These are phyloP conservation scores for Ailanthus altissimus DNA, from an alignment of 345 rosid species.

Conservation along the genomic window DNA sequence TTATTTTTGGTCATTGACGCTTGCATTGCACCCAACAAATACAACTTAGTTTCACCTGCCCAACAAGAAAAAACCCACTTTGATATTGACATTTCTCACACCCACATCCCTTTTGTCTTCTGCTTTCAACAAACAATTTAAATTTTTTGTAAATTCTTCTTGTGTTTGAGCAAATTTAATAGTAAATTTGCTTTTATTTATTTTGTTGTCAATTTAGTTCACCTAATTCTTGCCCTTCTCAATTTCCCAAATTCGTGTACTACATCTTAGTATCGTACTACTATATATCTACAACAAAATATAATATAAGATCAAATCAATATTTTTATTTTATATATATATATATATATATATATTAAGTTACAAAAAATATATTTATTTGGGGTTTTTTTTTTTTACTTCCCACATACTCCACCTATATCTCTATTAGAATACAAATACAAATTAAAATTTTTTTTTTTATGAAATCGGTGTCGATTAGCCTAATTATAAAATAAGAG, in stretches of 20 bases:
- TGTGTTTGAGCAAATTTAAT: background rate
- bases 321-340: background rate
- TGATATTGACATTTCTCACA: background rate
- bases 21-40: background rate
- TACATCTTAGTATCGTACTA: background rate
- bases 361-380: too few species aligned
- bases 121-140: background rate
- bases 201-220: background rate
- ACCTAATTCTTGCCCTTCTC: constrained; percentile 11
- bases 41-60: background rate
- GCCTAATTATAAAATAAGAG: too few species aligned
- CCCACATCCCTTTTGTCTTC: background rate
- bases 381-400: too few species aligned
- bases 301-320: background rate
- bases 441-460: too few species aligned
- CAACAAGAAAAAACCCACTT: background rate
- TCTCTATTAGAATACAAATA: too few species aligned
- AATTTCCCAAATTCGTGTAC: background rate
- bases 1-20: background rate
- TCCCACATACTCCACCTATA: too few species aligned
- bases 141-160: background rate
- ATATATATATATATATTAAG: background rate
- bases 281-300: background rate
- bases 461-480: too few species aligned
- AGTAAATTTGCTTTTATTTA: background rate